Conservation (phyloP, 2,329 filamentous ascomycete species). For the Claviceps cyperi region DNA sequence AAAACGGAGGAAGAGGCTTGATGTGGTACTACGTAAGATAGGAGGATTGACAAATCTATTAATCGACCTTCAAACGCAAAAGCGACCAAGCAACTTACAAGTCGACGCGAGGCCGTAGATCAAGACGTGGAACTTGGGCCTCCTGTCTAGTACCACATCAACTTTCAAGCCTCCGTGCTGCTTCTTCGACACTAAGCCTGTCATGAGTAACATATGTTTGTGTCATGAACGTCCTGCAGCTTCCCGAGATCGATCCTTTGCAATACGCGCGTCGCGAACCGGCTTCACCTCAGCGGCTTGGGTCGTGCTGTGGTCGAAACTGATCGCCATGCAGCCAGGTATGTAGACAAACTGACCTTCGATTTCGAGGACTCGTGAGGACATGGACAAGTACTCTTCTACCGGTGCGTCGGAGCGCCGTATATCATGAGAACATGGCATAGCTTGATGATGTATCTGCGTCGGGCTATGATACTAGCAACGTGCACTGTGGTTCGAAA, state of each 20-base stretch:
- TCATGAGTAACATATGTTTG: conserved; percentile 80
- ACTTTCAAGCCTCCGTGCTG: conserved; percentile 44
- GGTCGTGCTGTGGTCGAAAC: conserved; percentile 61
- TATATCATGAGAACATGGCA: conserved; percentile 81
- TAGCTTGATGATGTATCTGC: conserved; percentile 71
- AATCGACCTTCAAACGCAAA: no score
- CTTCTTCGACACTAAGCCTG: conserved; percentile 56
- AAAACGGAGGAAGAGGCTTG: conserved; percentile 42
- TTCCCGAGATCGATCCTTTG: conserved; percentile 63
- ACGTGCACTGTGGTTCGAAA: conserved; percentile 41
- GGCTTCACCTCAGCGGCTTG: conserved; percentile 73
- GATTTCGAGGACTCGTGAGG: conserved; percentile 74
- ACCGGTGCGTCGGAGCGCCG: conserved; percentile 83
- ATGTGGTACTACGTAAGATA: conserved; percentile 36
- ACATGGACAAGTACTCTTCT: conserved; percentile 87
- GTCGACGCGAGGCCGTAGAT: no score
- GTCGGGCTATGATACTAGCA: conserved; percentile 59
- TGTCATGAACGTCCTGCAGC: conserved; percentile 57
- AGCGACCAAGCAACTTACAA: no score
- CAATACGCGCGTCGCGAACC: conserved; percentile 45
- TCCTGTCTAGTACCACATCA: conserved; percentile 36
- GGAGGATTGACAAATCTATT: no score
- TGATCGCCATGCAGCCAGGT: conserved; percentile 87
- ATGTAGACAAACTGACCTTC: conserved; percentile 83
- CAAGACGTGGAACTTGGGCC: no score